These are phyloP conservation scores for Phallus indusiatus DNA, from an alignment of 768 basidiomycete species.

Conservation along the genomic window DNA sequence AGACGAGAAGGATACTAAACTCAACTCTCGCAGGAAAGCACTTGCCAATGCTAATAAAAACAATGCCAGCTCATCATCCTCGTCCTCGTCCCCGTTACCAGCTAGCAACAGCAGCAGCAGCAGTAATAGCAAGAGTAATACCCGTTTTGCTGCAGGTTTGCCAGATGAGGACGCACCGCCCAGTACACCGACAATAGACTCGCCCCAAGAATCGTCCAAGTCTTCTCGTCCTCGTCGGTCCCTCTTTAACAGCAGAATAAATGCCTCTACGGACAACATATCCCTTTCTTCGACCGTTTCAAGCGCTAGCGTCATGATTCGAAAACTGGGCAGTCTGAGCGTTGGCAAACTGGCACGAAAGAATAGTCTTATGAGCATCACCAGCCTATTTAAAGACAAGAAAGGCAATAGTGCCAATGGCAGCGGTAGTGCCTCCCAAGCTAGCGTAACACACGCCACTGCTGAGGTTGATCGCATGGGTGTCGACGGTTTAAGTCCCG, in stretches of 20 bases:
- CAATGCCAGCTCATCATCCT: constrained; percentile 4
- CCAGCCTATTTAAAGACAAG: constrained; percentile 86
- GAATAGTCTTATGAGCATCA: constrained; percentile 85
- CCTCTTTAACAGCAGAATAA: constrained; percentile 82
- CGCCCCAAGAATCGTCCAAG: not conserved
- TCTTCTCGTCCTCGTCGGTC: constrained; percentile 30
- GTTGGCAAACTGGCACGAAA: constrained; percentile 73
- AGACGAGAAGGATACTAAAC: constrained; percentile 27
- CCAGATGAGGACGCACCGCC: constrained; percentile 6
- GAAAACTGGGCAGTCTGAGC: constrained; percentile 79
- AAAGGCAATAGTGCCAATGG: constrained; percentile 23
- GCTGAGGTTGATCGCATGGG: constrained; percentile 69
- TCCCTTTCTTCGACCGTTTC: constrained; percentile 91
- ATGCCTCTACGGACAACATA: constrained; percentile 89
- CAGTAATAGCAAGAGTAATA: not conserved
- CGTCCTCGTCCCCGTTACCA: not conserved
- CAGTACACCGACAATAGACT: constrained; percentile 19
- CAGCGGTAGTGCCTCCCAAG: constrained; percentile 29
- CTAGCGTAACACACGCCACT: constrained; percentile 71
- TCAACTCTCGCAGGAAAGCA: constrained; percentile 11
- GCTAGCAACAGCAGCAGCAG: not conserved
- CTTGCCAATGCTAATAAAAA: constrained; percentile 11
- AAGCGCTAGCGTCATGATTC: constrained; percentile 91
- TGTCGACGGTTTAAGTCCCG: constrained; percentile 72
- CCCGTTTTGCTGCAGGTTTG: not conserved